Base-by-base conservation (phyloP, 164 flowering plant genomes). In the Protea cynaroides region DNA sequence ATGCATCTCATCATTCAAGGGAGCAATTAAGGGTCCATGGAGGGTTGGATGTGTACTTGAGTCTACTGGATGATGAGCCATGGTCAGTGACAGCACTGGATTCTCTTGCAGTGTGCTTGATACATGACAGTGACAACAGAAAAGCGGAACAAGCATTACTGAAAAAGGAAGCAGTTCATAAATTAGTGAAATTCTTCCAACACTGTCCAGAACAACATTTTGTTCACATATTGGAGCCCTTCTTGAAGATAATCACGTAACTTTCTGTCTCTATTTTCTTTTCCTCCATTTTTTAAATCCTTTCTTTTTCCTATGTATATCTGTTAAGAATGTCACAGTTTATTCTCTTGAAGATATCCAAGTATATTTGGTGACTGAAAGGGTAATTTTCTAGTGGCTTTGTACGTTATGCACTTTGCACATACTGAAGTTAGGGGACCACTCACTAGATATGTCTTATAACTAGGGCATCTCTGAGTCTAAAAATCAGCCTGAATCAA, bases 81-180 rank as follows among this genome's bases (percentile, higher is more conserved):
- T 95, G 99, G 99, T 91, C 99, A 18, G 97, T 84, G 61, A 95
- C 92, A 7, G 93, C 98, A 57, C 72, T 92, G 68, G 98, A 92
- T 76, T 89, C 98, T 14, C 83, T 95, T 69, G 96, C 99, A 56
- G 87, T 89, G 69, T 95, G 97, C 81, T 74, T 95, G 70, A 92
- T 97, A 55, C 96, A 85, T 75, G 99, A 94, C 78, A 91, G 85
- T 78, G 97, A 91, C 77, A 89, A 78, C 76, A 86, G 78, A 65
- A 91, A 87, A 72, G 96, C 89, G 50, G 99, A 95, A 75, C 99
- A 95, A 74, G 91, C 92, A 24, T 78, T 95, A 65, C 74, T 92
- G 64, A 95, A 83, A 71, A 95, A 88, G 73, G 97, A 95, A 68
- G 97, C 99, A 23, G 83, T 95, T 68, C 97, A 95, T 75, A 95